Evolutionary conservation across 208 protist species (phyloP), one percentile per base, ranked within the genome.

Genomic region (Trypanosoma platydactyli): DNA sequence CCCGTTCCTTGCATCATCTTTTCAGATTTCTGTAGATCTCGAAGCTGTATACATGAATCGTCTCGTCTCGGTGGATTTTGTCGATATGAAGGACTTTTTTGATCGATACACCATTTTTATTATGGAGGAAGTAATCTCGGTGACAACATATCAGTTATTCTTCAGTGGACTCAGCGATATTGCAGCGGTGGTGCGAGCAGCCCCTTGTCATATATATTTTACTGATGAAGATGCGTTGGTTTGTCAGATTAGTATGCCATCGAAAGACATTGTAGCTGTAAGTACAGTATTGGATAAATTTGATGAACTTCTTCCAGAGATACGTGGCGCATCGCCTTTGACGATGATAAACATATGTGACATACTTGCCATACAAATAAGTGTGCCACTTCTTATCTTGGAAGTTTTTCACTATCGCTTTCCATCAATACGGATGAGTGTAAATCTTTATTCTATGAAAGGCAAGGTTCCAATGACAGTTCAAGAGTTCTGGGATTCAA

Each of bases 101-200:
- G 27, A 16, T 3, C 54, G 51, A 18, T 29, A 79, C 13, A 50
- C 68, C 46, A 12, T 6, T 29, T 85, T 86, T 62, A 18, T 75
- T 12, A 55, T 75, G n/a, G 68, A 80, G 4, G 71, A 83, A 40
- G 35, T 83, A 13, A 25, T 87, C 38, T 75, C 82, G n/a, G 70
- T 64, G n/a, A 38, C 77, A 20, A 64, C 68, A 40, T 87, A 86
- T 55, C 63, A 71, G 24, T 63, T 68, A 16, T 87, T 92, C 68
- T 84, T 86, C 60, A 87, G 80, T 76, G 80, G 64, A 49, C 79
- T 81, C 38, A 84, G 70, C 49, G 79, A 92, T 61, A 68, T 86
- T 49, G 80, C 80, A 7, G 22, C 86, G 16, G 29, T 52, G 38
- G 5, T 92, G 3, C 33, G 27, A 0, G 60, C 66, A 6, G 24